These are phyloP conservation scores for Ogataea sp. DNA, from an alignment of 805 yeast species.

Conservation along the genomic window DNA sequence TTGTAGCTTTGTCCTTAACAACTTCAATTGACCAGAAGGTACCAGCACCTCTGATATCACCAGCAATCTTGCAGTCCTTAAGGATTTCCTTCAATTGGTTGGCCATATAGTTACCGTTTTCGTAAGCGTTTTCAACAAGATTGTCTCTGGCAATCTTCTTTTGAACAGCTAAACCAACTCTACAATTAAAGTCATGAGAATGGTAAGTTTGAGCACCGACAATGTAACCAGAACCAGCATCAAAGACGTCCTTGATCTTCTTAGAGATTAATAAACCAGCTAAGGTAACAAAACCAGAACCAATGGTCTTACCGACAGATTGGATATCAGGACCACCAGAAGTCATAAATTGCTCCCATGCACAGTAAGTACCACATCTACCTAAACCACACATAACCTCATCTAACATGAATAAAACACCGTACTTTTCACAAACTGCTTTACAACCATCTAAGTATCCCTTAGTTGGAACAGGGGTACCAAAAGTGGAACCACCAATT, in stretches of 20 bases:
- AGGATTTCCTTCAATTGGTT: conserved; percentile 26
- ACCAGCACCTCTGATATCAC: conserved; percentile 58
- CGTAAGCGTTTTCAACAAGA: conserved; percentile 32
- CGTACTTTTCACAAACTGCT: conserved; percentile 43
- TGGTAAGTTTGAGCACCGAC: conserved; percentile 46
- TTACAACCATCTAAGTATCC: conserved; percentile 40
- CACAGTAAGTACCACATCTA: conserved; percentile 38
- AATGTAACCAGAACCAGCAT: conserved; percentile 32
- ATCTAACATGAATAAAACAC: conserved; percentile 40
- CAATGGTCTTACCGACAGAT: conserved; percentile 41
- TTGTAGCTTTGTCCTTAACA: conserved; percentile 44
- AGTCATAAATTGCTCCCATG: conserved; percentile 36
- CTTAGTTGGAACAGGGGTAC: conserved; percentile 35
- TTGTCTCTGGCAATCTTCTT: conserved; percentile 27
- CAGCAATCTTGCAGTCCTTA: conserved; percentile 33
- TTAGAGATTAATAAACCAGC: conserved; percentile 38
- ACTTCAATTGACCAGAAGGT: conserved; percentile 52
- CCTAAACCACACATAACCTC: conserved; percentile 56
- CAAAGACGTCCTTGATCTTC: conserved; percentile 28
- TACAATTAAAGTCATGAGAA: conserved; percentile 38
- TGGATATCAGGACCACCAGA: conserved; percentile 40
- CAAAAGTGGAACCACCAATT: conserved; percentile 38
- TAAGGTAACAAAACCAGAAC: conserved; percentile 41
- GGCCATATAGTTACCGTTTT: conserved; percentile 36
- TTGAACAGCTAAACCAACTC: conserved; percentile 39